Evolutionary conservation across 2,329 filamentous ascomycete species (phyloP).

Genomic region (Sarocladiaceae sp.): DNA sequence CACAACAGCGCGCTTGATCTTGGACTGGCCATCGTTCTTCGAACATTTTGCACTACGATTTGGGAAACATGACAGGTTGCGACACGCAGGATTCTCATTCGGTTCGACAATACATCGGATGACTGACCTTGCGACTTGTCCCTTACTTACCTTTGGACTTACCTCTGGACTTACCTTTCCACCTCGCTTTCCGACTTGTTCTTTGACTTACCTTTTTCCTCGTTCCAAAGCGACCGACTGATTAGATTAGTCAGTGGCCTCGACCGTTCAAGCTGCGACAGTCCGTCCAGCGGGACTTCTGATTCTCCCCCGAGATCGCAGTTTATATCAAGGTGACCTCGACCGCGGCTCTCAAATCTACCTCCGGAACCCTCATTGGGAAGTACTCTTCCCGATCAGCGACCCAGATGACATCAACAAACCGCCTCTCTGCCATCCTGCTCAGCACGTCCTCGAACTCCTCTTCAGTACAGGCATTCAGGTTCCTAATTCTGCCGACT

Average conservation of each 20-base stretch:
- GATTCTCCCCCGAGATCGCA: background rate
- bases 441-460: slow-evolving; percentile 15
- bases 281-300: background rate
- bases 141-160: too few relatives aligned
- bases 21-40: background rate
- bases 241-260: too few relatives aligned
- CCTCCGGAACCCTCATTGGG: slow-evolving; percentile 7
- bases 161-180: too few relatives aligned
- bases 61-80: too few relatives aligned
- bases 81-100: too few relatives aligned
- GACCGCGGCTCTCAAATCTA: background rate
- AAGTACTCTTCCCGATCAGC: slow-evolving; percentile 12
- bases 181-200: too few relatives aligned
- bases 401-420: slow-evolving; percentile 23
- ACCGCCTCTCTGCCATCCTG: slow-evolving; percentile 15
- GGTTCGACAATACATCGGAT: too few relatives aligned
- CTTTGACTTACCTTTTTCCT: too few relatives aligned
- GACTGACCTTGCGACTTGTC: too few relatives aligned
- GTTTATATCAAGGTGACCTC: slow-evolving; percentile 10
- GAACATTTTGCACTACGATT: background rate
- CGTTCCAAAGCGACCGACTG: too few relatives aligned
- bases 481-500: background rate
- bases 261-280: too few relatives aligned
- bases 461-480: slow-evolving; percentile 13
- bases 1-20: background rate